Evolutionary conservation across 257 asterid species (phyloP).

Genomic region (Plantago ovata): DNA sequence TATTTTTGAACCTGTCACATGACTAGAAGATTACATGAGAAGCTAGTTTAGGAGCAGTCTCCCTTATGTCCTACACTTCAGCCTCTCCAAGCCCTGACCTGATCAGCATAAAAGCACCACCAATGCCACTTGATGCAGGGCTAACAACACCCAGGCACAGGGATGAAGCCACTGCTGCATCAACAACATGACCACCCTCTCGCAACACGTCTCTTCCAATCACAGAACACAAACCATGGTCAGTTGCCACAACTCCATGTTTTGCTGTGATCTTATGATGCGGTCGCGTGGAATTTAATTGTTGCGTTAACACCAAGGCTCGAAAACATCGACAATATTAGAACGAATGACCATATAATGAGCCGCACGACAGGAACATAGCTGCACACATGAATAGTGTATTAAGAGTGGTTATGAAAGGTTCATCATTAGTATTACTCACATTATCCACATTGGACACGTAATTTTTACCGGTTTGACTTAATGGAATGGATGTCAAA

Average conservation of each 20-base stretch:
- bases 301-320: neutral
- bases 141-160: slow-evolving; percentile 69
- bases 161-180: slow-evolving; percentile 73
- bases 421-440: no score
- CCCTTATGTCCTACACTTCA: slow-evolving; percentile 64
- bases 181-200: slow-evolving; percentile 72
- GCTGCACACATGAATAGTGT: no score
- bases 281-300: slow-evolving; percentile 5
- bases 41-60: slow-evolving; percentile 55
- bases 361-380: slow-evolving; percentile 11
- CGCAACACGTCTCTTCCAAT: slow-evolving; percentile 48
- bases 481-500: no score
- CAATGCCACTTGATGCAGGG: slow-evolving; percentile 76
- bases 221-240: slow-evolving; percentile 53
- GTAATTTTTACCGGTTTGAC: no score
- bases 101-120: slow-evolving; percentile 70
- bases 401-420: no score
- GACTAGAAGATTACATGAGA: slow-evolving; percentile 27
- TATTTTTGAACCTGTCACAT: no score
- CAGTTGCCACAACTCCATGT: slow-evolving; percentile 56
- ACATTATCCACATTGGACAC: no score
- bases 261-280: slow-evolving; percentile 28
- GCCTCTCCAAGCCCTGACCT: slow-evolving; percentile 34
- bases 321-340: slow-evolving; percentile 9
- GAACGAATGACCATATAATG: slow-evolving; percentile 16